Evolutionary conservation across 2,329 filamentous ascomycete genomes (phyloP).

Genomic region (Cladorrhinum sp.): DNA sequence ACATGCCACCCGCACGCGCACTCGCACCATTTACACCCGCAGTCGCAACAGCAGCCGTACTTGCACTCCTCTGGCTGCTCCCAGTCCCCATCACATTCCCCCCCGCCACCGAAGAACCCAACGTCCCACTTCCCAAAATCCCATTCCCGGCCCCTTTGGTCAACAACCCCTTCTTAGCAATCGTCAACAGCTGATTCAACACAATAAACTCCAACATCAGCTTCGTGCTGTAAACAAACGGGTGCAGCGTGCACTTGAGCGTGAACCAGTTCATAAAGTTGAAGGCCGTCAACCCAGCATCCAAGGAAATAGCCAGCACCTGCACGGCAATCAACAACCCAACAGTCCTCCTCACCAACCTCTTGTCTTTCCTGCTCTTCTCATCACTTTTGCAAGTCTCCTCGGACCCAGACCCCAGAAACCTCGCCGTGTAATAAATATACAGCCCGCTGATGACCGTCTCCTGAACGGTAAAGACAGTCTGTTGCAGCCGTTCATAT

Average conservation of each 20-base stretch:
- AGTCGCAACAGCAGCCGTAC: too few relatives aligned
- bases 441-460: conserved; percentile 52
- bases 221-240: conserved; percentile 24
- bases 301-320: too few relatives aligned
- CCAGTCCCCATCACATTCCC: too few relatives aligned
- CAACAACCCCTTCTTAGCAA: conserved; percentile 5
- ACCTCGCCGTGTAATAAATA: conserved; percentile 50
- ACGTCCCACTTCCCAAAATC: too few relatives aligned
- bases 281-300: conserved; percentile 31
- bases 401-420: conserved; percentile 44
- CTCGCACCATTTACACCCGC: background rate
- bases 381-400: too few relatives aligned
- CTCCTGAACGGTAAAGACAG: conserved; percentile 55
- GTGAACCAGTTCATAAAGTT: conserved; percentile 25
- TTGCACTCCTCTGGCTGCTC: too few relatives aligned
- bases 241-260: conserved; percentile 28
- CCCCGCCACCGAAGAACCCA: too few relatives aligned
- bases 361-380: conserved; percentile 29
- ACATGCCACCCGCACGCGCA: background rate
- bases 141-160: too few relatives aligned
- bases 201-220: conserved; percentile 27
- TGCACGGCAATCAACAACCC: conserved; percentile 43
- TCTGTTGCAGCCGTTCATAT: conserved; percentile 55
- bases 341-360: conserved; percentile 47
- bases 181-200: conserved; percentile 22